phyloP scores from a whole-genome alignment of 2,329 filamentous ascomycete species.

The Metarhizium brunneum region DNA sequence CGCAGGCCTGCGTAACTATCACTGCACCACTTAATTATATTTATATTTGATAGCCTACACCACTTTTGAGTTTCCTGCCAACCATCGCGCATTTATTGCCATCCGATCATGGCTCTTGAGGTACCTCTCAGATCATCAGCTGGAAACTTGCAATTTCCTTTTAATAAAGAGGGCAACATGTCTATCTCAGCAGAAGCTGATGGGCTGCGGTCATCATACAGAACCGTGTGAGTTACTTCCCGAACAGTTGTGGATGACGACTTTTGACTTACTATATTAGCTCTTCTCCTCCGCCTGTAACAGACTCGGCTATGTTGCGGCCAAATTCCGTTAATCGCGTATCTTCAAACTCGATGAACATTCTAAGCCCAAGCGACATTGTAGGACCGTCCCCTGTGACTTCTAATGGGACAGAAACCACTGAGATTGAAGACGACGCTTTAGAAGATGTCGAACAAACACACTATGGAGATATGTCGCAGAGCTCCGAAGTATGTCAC shows the following conservation, averaged over 20 bases:
- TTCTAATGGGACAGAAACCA: slow-evolving; percentile 73
- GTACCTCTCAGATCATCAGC: slow-evolving; percentile 55
- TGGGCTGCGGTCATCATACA: slow-evolving; percentile 36
- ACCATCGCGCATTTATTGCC: background rate
- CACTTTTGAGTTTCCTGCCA: background rate
- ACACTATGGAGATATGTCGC: slow-evolving; percentile 11
- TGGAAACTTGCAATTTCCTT: slow-evolving; percentile 32
- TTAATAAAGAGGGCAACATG: slow-evolving; percentile 40
- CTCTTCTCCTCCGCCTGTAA: slow-evolving; percentile 25
- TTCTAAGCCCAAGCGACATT: slow-evolving; percentile 56
- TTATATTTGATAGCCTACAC: background rate
- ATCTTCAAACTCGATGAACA: slow-evolving; percentile 42
- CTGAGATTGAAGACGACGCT: slow-evolving; percentile 74
- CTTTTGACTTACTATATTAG: slow-evolving; percentile 13
- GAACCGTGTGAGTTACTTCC: slow-evolving; percentile 36
- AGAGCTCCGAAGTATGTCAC: slow-evolving; percentile 21
- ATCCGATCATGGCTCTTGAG: slow-evolving; percentile 26
- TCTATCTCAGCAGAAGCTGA: slow-evolving; percentile 45
- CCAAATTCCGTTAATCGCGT: slow-evolving; percentile 40
- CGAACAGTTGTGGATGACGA: background rate
- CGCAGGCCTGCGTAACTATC: slow-evolving; percentile 15
- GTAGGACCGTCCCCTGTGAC: slow-evolving; percentile 79
- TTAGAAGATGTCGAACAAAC: slow-evolving; percentile 46
- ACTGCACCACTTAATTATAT: background rate
- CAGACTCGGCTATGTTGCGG: slow-evolving; percentile 40